Percentiles rank a stretch among this genome's conserved stretches.
These are phyloP conservation scores for Elsinoe necatrix DNA, from an alignment of 2,329 filamentous ascomycete genomes.

Conservation along the genomic window DNA sequence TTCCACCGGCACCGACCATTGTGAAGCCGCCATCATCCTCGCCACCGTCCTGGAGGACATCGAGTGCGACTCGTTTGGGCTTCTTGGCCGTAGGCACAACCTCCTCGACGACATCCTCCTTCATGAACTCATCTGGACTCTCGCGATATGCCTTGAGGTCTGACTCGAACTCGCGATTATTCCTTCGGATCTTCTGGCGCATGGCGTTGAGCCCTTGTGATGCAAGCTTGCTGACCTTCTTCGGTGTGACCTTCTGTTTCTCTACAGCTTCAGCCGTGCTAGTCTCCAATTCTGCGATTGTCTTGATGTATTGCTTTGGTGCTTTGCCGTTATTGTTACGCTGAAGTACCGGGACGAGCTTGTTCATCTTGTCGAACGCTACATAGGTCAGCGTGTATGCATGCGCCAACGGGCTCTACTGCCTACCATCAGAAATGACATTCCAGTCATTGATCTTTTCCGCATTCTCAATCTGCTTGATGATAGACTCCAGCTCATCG, in stretches of 20 bases:
- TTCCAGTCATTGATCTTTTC: slow-evolving; percentile 98
- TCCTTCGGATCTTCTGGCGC: slow-evolving; percentile 98
- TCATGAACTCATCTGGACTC: slow-evolving; percentile 81
- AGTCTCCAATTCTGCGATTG: slow-evolving; percentile 87
- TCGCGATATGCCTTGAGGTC: slow-evolving; percentile 82
- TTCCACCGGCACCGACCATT: slow-evolving; percentile 80
- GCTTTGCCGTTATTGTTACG: slow-evolving; percentile 59
- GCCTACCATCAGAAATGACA: slow-evolving; percentile 50
- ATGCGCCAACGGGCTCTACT: neutral
- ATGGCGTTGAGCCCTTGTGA: slow-evolving; percentile 91
- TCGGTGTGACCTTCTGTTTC: slow-evolving; percentile 90
- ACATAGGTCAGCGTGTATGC: slow-evolving; percentile 4
- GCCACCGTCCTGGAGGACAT: slow-evolving; percentile 42
- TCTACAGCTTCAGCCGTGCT: slow-evolving; percentile 86
- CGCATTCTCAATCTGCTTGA: slow-evolving; percentile 89
- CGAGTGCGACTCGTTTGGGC: slow-evolving; percentile 38
- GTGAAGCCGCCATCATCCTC: slow-evolving; percentile 81
- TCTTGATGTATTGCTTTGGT: slow-evolving; percentile 88
- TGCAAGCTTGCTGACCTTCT: slow-evolving; percentile 98
- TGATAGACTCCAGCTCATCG: slow-evolving; percentile 84
- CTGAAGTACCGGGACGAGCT: slow-evolving; percentile 36
- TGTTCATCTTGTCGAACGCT: slow-evolving; percentile 56
- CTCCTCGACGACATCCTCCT: slow-evolving; percentile 70
- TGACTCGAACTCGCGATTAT: slow-evolving; percentile 85
- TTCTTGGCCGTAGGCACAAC: slow-evolving; percentile 46